phyloP scores from a whole-genome alignment of 2,329 filamentous ascomycete genomes.

The Endoconidiophora laricicola region DNA sequence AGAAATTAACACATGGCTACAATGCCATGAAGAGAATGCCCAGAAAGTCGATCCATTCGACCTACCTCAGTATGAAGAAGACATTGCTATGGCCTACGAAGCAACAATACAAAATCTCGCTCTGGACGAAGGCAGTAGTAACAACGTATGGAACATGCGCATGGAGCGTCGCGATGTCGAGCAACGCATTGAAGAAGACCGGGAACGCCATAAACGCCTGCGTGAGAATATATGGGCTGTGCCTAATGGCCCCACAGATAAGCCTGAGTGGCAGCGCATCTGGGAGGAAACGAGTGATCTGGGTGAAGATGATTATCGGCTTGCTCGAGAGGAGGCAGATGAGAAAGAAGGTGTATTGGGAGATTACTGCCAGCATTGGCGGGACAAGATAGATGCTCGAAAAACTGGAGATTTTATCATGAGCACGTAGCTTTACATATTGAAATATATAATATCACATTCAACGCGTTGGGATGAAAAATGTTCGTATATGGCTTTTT shows the following conservation, averaged over 20 bases:
- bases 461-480: too few relatives aligned
- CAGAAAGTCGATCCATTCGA: slow-evolving; percentile 2
- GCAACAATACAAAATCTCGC: too few relatives aligned
- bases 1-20: slow-evolving; percentile 72
- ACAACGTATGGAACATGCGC: slow-evolving; percentile 7
- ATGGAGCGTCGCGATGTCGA: slow-evolving; percentile 81
- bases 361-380: slow-evolving; percentile 13
- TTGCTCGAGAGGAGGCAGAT: slow-evolving; percentile 54
- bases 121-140: not conserved
- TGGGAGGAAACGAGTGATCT: slow-evolving; percentile 81
- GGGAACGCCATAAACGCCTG: slow-evolving; percentile 82
- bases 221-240: slow-evolving; percentile 91
- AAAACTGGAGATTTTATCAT: not conserved
- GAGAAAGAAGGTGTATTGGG: slow-evolving; percentile 25
- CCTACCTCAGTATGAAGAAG: not conserved
- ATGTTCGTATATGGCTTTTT: too few relatives aligned
- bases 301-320: slow-evolving; percentile 69
- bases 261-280: slow-evolving; percentile 58
- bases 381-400: slow-evolving; percentile 2
- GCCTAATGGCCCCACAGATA: slow-evolving; percentile 37
- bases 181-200: slow-evolving; percentile 90
- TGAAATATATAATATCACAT: too few relatives aligned
- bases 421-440: not conserved
- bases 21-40: slow-evolving; percentile 51
- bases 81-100: too few relatives aligned